Base-by-base conservation (phyloP, 352 stramenopile genomes). In the Phytopythium boreale region DNA sequence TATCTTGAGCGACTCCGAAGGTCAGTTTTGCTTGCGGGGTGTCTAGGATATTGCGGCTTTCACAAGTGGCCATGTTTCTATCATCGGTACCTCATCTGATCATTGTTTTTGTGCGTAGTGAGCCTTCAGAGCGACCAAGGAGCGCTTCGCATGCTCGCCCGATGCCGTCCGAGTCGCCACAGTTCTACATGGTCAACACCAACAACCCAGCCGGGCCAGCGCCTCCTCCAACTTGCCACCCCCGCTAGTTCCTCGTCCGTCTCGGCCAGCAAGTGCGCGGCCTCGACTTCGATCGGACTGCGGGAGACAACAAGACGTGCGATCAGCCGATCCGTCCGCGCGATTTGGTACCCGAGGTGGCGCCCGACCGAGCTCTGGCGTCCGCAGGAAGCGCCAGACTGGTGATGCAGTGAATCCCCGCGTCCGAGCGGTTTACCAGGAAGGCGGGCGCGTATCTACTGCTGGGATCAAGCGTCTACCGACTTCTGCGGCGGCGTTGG, bases 141-240 rank as follows among this genome's bases (percentile, higher is more conserved):
- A 85, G 76, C 47, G 76, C 74, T 3, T 74, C 74, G 19, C 41
- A 71, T 2, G 7, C 75, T 43, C 76, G 71, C 10, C 76, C 68
- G 29, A 67, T 79, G 43, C 76, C 76, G 26, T 77, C 64, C 15
- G 80, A 89, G 57, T 78, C 78, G 0, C 70, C 78, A 0, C 68
- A 80, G 49, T 85, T 88, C 50, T 88, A 83, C 57, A 86, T 86
- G 78, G 69, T 76, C 10, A 80, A 83, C 47, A 57, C 66, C 7
- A 63, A 69, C 29, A 86, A 84, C 49, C 71, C 74, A 14, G 63
- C 49, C 8, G 68, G 57, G 46, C 70, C 74, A 57, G 49, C 53
- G 22, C 66, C 55, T 10, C 47, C 9, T 27, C 46, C 11, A 29
- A 56, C 43, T 17, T 53, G 19, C 36, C 68, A 26, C 36, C 36